Base-by-base conservation (phyloP, 306 rosid genomes). In the Luffa acutangula region DNA sequence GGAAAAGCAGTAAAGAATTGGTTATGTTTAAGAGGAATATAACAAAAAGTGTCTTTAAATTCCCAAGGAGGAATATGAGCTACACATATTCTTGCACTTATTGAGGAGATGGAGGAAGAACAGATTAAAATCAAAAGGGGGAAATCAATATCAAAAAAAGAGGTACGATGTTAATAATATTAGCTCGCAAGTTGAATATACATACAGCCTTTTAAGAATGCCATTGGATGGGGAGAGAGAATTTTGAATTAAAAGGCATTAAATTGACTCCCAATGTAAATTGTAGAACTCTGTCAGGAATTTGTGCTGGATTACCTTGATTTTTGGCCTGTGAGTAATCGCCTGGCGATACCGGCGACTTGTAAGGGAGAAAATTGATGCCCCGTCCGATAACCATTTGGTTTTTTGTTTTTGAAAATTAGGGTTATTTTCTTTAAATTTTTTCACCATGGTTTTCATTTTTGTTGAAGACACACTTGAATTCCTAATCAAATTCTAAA, bases 1-100 rank as follows among this genome's bases (percentile, higher is more conserved):
- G 98, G 98, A 39, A 89, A 74, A 79, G 83, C 79, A 45, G 85
- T 91, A 49, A 88, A 83, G 81, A 85, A 83, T 75, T 94, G 97
- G 97, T 76, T 92, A 39, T 81, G 82, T 78, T 45, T 14, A 49
- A 46, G 13, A 34, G 21, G 78, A 53, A 20, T 21, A 72, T 15
- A 46, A 72, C 36, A 48, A 9, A 49, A 5, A 39, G 3, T 39
- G 5, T 39, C 5, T 39, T 5, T 39, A 39, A 39, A 25, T 15
- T 46, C 43, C 51, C 51, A 37, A 41, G 1, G 3, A 39, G 33
- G 13, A 56, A 5, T 52, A 56, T 18, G 20, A 31, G 5, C 9
- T 56, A 4, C 6, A n/a, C 6, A 54, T 9, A 9, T 11, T 9
- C 13, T 48, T 48, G 52, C 12, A 11, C 0, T 25, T 25, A 25